A percentile compares a stretch with the other conserved stretches of the same genome.
These are phyloP conservation scores for Gynandropsis gynandra DNA, from an alignment of 345 rosid species.

Conservation along the genomic window DNA sequence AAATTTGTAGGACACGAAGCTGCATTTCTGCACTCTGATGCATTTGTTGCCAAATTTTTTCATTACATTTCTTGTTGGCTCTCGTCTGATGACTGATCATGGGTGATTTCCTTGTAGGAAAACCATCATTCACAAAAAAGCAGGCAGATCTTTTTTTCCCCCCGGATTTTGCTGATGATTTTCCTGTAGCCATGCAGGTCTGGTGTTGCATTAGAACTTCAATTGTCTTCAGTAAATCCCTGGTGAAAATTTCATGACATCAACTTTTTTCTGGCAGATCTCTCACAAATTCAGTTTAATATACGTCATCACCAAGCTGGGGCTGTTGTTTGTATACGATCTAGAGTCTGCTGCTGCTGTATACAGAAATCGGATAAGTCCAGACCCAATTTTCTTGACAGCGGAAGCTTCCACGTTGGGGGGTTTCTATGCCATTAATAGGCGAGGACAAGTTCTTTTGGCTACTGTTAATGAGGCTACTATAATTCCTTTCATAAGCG, in stretches of 20 bases:
- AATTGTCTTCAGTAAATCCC: constrained; percentile 12
- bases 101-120: constrained; percentile 46
- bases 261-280: constrained; percentile 50
- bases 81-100: constrained; percentile 10
- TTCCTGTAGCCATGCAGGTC: constrained; percentile 99
- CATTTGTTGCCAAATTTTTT: not conserved
- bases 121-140: constrained; percentile 86
- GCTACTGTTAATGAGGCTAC: constrained; percentile 96
- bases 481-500: constrained; percentile 90
- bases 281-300: constrained; percentile 91
- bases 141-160: constrained; percentile 99
- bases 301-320: constrained; percentile 94
- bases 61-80: not conserved
- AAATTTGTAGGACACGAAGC: not conserved
- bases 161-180: constrained; percentile 98
- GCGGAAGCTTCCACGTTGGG: constrained; percentile 86
- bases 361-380: constrained; percentile 95
- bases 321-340: constrained; percentile 94
- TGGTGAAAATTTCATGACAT: constrained; percentile 17
- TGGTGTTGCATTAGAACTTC: constrained; percentile 15
- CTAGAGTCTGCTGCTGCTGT: constrained; percentile 98
- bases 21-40: not conserved
- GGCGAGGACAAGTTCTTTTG: constrained; percentile 82
- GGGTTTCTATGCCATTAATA: constrained; percentile 92
- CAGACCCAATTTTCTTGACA: constrained; percentile 98